A percentile compares a stretch with the other conserved stretches of the same genome.
phyloP scores from a whole-genome alignment of 2,329 filamentous ascomycete species.

The Botrytis elliptica region DNA sequence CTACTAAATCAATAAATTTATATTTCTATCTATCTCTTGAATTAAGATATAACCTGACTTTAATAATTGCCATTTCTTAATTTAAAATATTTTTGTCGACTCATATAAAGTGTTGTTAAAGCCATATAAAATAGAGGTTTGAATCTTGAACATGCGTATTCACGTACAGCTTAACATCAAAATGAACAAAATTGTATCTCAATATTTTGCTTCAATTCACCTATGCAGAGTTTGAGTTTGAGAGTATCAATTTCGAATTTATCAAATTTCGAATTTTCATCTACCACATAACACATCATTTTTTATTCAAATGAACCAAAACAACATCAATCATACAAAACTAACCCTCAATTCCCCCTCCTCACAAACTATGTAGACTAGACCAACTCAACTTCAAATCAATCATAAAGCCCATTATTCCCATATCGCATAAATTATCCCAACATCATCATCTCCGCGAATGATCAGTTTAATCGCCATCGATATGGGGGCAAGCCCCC shows the following conservation, averaged over 20 bases:
- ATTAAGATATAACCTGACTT: not conserved
- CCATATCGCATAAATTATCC: not conserved
- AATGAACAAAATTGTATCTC: not conserved
- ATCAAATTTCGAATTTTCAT: not conserved
- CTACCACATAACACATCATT: not conserved
- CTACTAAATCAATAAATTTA: not conserved
- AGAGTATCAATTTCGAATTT: no score
- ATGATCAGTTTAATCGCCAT: not conserved
- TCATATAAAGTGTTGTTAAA: no score
- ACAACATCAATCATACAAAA: not conserved
- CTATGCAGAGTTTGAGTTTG: not conserved
- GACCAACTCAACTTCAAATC: not conserved
- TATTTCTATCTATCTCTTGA: not conserved
- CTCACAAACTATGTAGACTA: not conserved
- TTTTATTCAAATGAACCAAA: not conserved
- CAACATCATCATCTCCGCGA: not conserved
- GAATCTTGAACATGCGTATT: not conserved
- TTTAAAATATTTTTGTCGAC: no score
- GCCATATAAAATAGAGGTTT: not conserved
- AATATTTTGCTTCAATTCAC: not conserved
- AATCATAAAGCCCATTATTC: not conserved
- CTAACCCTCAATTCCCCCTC: not conserved
- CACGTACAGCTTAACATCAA: not conserved
- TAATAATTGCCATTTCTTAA: rapidly evolving
- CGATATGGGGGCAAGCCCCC: not conserved